A percentile compares a stretch with the other conserved stretches of the same genome.
Evolutionary conservation across 306 rosid species (phyloP).

Genomic region (Prosopis cineraria): DNA sequence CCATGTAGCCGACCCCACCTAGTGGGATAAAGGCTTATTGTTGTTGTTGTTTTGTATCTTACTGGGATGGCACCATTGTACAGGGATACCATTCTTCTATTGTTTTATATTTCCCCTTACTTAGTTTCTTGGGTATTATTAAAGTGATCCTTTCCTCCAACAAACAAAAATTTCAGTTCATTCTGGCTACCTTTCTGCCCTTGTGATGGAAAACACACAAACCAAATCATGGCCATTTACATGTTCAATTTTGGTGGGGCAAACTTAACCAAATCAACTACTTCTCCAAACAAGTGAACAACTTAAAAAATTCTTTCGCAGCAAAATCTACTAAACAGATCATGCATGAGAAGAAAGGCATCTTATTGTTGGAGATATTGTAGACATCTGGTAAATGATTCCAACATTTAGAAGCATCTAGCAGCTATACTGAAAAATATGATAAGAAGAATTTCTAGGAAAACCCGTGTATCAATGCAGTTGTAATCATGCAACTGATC

Average conservation of each 20-base stretch:
- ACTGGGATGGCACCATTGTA: background rate
- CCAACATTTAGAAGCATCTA: background rate
- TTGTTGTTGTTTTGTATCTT: too few species aligned
- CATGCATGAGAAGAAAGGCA: background rate
- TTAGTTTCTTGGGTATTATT: background rate
- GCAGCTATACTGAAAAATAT: background rate
- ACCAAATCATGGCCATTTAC: background rate
- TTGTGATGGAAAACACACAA: background rate
- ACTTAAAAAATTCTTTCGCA: background rate
- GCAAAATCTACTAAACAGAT: background rate
- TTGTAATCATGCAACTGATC: background rate
- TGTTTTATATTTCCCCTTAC: background rate
- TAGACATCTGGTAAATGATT: background rate
- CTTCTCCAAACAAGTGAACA: background rate
- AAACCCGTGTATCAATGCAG: background rate
- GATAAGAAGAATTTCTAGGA: background rate
- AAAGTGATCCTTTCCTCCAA: slow-evolving; percentile 4
- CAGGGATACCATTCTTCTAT: background rate
- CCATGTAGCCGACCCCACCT: too few species aligned
- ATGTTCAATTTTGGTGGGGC: background rate
- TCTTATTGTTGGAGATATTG: background rate
- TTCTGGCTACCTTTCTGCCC: background rate
- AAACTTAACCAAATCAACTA: background rate
- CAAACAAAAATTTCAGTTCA: background rate
- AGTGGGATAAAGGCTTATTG: too few species aligned